A percentile compares a stretch with the other conserved stretches of the same genome.
Evolutionary conservation across 2,329 filamentous ascomycete species (phyloP).

Genomic region (Penicillium sp.): DNA sequence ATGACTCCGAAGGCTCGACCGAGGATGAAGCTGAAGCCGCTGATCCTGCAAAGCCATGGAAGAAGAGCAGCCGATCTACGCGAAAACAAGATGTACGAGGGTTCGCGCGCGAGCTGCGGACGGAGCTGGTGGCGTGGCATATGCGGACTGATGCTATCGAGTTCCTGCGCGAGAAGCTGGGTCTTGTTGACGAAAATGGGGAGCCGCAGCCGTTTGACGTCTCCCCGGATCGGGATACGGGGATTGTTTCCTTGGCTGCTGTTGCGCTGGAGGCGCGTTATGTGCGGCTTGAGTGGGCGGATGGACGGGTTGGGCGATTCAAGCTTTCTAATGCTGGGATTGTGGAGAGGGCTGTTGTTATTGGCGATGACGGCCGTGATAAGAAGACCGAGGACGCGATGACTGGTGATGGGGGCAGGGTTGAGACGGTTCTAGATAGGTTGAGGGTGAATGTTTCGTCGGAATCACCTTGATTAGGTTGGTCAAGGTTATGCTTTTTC

Average conservation of each 20-base stretch:
- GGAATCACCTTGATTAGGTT: neutral
- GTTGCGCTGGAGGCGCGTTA: constrained; percentile 42
- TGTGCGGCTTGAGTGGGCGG: constrained; percentile 44
- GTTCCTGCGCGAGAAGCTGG: constrained; percentile 34
- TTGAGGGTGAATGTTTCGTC: constrained; percentile 19
- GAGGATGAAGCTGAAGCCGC: constrained; percentile 11
- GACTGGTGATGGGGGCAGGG: constrained; percentile 33
- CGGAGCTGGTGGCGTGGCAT: constrained; percentile 44
- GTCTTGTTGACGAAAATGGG: constrained; percentile 22
- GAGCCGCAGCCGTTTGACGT: constrained; percentile 13
- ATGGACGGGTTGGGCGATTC: constrained; percentile 44
- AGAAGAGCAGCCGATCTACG: neutral
- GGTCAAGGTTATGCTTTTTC: neutral
- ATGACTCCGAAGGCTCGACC: neutral
- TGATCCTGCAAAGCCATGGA: constrained; percentile 19
- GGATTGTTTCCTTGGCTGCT: constrained; percentile 36
- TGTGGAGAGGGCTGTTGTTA: constrained; percentile 43
- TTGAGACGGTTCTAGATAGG: constrained; percentile 36
- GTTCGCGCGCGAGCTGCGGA: constrained; percentile 39
- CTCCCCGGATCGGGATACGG: constrained; percentile 26
- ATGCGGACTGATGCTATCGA: constrained; percentile 38
- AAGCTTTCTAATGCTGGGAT: constrained; percentile 41
- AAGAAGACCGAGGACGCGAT: constrained; percentile 36
- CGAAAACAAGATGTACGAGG: constrained; percentile 36
- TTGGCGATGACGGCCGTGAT: constrained; percentile 40